Percentiles rank a stretch among this genome's conserved stretches.
Evolutionary conservation across 2,329 filamentous ascomycete species (phyloP).

Genomic region (Penicillium sp.): DNA sequence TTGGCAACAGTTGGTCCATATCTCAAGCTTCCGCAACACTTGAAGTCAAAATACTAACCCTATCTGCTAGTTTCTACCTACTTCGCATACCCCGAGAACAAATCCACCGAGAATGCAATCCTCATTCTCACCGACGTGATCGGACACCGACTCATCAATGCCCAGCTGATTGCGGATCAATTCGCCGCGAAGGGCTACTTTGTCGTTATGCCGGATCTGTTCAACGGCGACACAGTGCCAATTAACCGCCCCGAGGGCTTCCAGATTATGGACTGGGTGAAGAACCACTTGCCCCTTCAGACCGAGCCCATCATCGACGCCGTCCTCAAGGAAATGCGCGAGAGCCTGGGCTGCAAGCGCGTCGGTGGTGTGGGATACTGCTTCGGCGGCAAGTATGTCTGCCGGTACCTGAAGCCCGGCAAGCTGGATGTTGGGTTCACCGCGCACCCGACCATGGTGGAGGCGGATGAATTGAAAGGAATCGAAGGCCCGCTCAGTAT

Average conservation of each 20-base stretch:
- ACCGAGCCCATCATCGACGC: conserved; percentile 52
- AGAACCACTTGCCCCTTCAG: conserved; percentile 39
- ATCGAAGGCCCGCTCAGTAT: conserved; percentile 22
- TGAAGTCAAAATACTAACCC: neutral
- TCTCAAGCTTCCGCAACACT: conserved; percentile 2
- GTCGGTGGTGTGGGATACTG: conserved; percentile 51
- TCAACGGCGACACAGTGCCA: conserved; percentile 60
- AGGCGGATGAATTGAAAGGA: conserved; percentile 13
- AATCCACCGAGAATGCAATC: conserved; percentile 50
- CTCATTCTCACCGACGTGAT: conserved; percentile 56
- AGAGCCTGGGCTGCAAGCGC: conserved; percentile 23
- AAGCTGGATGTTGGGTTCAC: conserved; percentile 19
- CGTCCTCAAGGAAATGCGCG: conserved; percentile 38
- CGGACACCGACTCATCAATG: conserved; percentile 54
- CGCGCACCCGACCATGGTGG: conserved; percentile 23
- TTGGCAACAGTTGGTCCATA: conserved; percentile 44
- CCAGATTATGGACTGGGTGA: conserved; percentile 50
- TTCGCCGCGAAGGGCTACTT: conserved; percentile 68
- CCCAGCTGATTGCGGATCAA: conserved; percentile 65
- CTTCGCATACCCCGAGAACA: conserved; percentile 48
- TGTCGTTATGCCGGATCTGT: conserved; percentile 64
- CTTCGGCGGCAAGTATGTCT: conserved; percentile 54
- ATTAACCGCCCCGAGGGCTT: conserved; percentile 53
- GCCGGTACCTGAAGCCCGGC: conserved; percentile 15
- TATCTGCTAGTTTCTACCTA: conserved; percentile 48